Evolutionary conservation across 345 rosid genomes (phyloP).

Genomic region (Eucalyptus dawsonii): DNA sequence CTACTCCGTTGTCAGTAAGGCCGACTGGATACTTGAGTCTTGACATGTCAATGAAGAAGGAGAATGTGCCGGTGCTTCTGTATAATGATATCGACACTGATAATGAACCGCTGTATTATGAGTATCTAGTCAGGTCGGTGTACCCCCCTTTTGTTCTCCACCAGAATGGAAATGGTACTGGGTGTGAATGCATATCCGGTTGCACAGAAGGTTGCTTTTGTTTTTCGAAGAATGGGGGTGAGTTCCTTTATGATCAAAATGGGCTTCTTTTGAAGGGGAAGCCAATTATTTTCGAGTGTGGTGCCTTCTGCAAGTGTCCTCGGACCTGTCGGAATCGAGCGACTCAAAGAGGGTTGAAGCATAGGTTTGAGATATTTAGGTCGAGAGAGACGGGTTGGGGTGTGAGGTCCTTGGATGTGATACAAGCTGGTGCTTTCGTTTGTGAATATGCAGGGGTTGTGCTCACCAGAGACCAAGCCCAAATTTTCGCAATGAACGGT

Average conservation of each 20-base stretch:
- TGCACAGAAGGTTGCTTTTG: slow-evolving; percentile 69
- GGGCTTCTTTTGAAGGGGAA: slow-evolving; percentile 66
- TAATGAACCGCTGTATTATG: slow-evolving; percentile 74
- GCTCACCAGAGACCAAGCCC: slow-evolving; percentile 83
- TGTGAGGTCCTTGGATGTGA: slow-evolving; percentile 79
- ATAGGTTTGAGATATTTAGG: slow-evolving; percentile 77
- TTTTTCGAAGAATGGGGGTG: slow-evolving; percentile 64
- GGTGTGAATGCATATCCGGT: slow-evolving; percentile 60
- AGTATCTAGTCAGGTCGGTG: slow-evolving; percentile 50
- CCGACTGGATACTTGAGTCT: slow-evolving; percentile 65
- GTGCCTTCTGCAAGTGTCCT: slow-evolving; percentile 61
- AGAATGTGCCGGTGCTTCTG: slow-evolving; percentile 51
- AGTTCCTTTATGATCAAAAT: slow-evolving; percentile 57
- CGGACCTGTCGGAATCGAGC: slow-evolving; percentile 72
- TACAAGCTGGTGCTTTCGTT: slow-evolving; percentile 79
- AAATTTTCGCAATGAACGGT: slow-evolving; percentile 71
- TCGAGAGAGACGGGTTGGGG: slow-evolving; percentile 92
- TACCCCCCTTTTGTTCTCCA: slow-evolving; percentile 42
- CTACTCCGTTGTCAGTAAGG: slow-evolving; percentile 42
- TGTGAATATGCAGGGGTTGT: slow-evolving; percentile 87
- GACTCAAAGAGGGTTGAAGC: slow-evolving; percentile 57
- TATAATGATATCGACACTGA: slow-evolving; percentile 73
- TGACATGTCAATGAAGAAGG: slow-evolving; percentile 57
- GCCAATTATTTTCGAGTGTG: slow-evolving; percentile 77
- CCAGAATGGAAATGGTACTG: slow-evolving; percentile 24